A percentile compares a stretch with the other conserved stretches of the same genome.
phyloP scores from a whole-genome alignment of 2,329 filamentous ascomycete species.

The Whalleya microplaca region DNA sequence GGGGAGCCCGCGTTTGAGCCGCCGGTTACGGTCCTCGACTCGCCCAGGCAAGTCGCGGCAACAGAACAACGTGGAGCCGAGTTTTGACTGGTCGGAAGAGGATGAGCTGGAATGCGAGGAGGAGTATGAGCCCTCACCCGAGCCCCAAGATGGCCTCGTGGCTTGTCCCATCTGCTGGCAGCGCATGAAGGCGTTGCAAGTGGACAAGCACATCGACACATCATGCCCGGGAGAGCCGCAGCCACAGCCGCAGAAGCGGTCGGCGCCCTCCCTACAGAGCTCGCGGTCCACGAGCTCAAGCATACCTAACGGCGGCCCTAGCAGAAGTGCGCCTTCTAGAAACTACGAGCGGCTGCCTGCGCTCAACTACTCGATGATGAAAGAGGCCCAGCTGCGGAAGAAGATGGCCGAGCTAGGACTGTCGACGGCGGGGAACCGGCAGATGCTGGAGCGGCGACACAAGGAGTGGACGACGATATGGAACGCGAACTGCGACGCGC shows the following conservation, averaged over 20 bases:
- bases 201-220: conserved; percentile 80
- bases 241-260: conserved; percentile 28
- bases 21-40: conserved; percentile 57
- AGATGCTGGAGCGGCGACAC: conserved; percentile 77
- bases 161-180: conserved; percentile 80
- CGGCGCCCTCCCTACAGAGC: conserved; percentile 1
- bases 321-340: conserved; percentile 35
- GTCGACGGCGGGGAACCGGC: conserved; percentile 67
- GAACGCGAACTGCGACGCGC: conserved; percentile 95
- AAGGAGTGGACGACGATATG: conserved; percentile 94
- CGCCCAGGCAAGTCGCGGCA: conserved; percentile 48
- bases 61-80: conserved; percentile 42
- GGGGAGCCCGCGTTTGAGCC: conserved; percentile 42
- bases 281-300: conserved; percentile 10
- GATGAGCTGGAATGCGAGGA: conserved; percentile 31
- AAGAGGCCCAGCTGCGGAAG: conserved; percentile 74
- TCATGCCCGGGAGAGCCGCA: conserved; percentile 49
- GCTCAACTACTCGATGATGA: conserved; percentile 86
- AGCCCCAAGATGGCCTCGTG: conserved; percentile 73
- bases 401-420: conserved; percentile 84
- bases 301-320: conserved; percentile 20
- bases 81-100: conserved; percentile 35
- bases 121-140: conserved; percentile 26
- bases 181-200: conserved; percentile 77
- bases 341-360: conserved; percentile 71